Conservation (phyloP, 345 rosid genomes). For the Lepidium africanum region DNA sequence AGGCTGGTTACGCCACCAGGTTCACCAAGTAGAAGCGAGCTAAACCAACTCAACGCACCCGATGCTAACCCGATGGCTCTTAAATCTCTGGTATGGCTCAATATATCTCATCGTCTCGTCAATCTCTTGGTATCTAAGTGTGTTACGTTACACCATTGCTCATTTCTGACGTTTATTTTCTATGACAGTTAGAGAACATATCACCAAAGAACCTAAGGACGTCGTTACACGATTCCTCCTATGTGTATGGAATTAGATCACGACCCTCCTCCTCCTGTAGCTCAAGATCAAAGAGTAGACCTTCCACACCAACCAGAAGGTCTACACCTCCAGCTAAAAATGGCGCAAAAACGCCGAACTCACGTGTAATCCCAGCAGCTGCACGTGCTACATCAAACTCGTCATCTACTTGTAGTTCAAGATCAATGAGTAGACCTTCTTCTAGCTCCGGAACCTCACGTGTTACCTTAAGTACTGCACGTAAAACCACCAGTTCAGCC, state of each 20-base stretch:
- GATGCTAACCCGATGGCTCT: background rate
- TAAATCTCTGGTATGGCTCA: conserved; percentile 3
- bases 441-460: conserved; percentile 16
- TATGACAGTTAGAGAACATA: conserved; percentile 3
- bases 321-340: conserved; percentile 18
- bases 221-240: background rate
- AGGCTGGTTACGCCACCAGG: conserved; percentile 28
- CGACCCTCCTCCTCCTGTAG: conserved; percentile 64
- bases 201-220: conserved; percentile 27
- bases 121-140: background rate
- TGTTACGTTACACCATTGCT: background rate
- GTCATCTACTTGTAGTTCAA: background rate
- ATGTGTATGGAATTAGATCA: conserved; percentile 8
- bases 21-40: conserved; percentile 10
- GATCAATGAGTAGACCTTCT: conserved; percentile 35
- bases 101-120: background rate
- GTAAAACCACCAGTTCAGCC: conserved; percentile 25
- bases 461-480: conserved; percentile 13
- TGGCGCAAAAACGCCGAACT: conserved; percentile 3
- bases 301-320: conserved; percentile 42
- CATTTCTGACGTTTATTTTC: background rate
- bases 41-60: background rate
- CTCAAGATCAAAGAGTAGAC: conserved; percentile 35
- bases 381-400: background rate
- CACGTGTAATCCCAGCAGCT: conserved; percentile 9